Evolutionary conservation across 2,329 filamentous ascomycete genomes (phyloP).

Genomic region (Nemania serpens): DNA sequence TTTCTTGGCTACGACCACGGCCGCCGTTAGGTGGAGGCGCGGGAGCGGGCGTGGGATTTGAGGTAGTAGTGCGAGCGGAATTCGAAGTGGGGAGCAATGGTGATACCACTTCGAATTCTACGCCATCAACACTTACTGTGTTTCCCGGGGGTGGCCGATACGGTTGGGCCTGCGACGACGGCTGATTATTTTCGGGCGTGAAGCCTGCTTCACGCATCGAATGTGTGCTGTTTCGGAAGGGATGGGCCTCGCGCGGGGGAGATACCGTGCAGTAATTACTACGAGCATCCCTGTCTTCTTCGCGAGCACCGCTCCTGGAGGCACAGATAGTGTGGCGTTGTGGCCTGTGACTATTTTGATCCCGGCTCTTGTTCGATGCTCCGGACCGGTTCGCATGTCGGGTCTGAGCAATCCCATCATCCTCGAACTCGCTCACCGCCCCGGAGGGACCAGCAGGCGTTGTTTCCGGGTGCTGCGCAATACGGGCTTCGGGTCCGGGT

Average conservation of each 20-base stretch:
- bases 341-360: no score
- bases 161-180: not conserved
- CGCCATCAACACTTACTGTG: not conserved
- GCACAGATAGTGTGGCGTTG: no score
- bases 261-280: no score
- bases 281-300: no score
- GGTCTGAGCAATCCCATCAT: no score
- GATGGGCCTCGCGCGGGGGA: no score
- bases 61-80: not conserved
- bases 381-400: no score
- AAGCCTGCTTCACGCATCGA: not conserved
- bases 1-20: not conserved
- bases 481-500: not conserved
- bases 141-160: not conserved
- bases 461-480: not conserved
- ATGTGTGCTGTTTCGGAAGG: not conserved
- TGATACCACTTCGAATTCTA: conserved; percentile 10
- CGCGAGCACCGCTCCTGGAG: not conserved
- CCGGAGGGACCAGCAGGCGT: not conserved
- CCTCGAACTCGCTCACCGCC: no score
- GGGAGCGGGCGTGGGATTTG: not conserved
- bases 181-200: not conserved
- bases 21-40: not conserved
- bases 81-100: not conserved
- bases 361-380: no score